Evolutionary conservation across 129 eudicot genomes (phyloP).

Genomic region (Silybum marianum): DNA sequence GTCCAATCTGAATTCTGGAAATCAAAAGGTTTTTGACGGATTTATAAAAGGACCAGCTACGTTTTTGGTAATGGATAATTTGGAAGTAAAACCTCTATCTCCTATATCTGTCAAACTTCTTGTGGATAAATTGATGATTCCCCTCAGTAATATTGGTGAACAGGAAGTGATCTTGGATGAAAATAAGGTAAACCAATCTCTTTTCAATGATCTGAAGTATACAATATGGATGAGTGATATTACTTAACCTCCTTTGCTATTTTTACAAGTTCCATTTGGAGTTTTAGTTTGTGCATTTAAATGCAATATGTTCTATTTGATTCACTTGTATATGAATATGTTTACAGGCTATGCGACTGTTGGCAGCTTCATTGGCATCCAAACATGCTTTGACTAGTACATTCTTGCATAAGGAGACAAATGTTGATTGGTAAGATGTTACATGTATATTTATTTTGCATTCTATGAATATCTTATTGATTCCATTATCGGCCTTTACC

Average conservation of each 20-base stretch:
- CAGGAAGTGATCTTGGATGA: slow-evolving; percentile 12
- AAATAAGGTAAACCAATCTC: slow-evolving; percentile 17
- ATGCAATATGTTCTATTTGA: not conserved
- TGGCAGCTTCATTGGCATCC: slow-evolving; percentile 22
- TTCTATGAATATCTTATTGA: not conserved
- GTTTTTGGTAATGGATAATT: slow-evolving; percentile 10
- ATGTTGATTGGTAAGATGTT: slow-evolving; percentile 11
- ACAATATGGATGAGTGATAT: not conserved
- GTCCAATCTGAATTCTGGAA: not conserved
- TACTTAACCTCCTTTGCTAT: not conserved
- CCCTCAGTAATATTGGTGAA: not conserved
- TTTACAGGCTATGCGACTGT: slow-evolving; percentile 18
- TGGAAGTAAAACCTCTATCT: slow-evolving; percentile 23
- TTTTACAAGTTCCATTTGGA: not conserved
- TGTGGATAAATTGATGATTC: slow-evolving; percentile 15
- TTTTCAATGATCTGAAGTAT: not conserved
- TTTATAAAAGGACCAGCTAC: slow-evolving; percentile 5
- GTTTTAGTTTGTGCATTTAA: not conserved
- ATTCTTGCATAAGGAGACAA: not conserved
- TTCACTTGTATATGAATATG: not conserved
- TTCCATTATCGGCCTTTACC: not conserved
- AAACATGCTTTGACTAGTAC: slow-evolving; percentile 16
- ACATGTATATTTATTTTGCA: not conserved
- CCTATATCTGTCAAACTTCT: slow-evolving; percentile 21
- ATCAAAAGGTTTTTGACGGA: not conserved